phyloP scores from a whole-genome alignment of 495 filamentous ascomycete species.

The Hypoxylon perforatum region DNA sequence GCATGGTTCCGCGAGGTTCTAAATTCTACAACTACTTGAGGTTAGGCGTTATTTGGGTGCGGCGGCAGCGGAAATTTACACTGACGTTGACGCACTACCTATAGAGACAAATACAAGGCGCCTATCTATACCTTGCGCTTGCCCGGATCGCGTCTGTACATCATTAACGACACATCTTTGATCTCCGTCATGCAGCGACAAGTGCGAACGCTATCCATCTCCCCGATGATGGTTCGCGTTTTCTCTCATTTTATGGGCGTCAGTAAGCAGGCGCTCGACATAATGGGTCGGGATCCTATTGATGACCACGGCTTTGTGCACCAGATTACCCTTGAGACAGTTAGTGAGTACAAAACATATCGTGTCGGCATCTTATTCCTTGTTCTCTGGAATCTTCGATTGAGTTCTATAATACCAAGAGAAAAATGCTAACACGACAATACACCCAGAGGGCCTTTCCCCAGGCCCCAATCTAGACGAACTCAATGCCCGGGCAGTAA shows the following conservation, averaged over 20 bases:
- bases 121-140: constrained; percentile 45
- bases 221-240: constrained; percentile 4
- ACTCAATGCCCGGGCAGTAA: constrained; percentile 32
- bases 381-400: too few relatives aligned
- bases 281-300: constrained; percentile 9
- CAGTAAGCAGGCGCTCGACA: constrained; percentile 9
- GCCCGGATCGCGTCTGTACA: constrained; percentile 24
- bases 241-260: constrained; percentile 1
- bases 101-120: constrained; percentile 35
- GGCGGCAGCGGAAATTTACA: not conserved
- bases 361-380: too few relatives aligned
- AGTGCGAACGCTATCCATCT: constrained; percentile 13
- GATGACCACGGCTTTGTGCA: constrained; percentile 19
- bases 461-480: constrained; percentile 34
- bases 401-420: too few relatives aligned
- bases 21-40: constrained; percentile 3
- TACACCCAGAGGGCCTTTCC: constrained; percentile 3
- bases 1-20: not conserved
- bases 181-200: constrained; percentile 30
- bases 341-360: too few relatives aligned
- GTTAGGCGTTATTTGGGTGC: not conserved
- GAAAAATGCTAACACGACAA: too few relatives aligned
- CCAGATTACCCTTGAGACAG: not conserved
- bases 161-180: constrained; percentile 27
- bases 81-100: not conserved